These are phyloP conservation scores for Fomitopsis pulvina DNA, from an alignment of 768 basidiomycete species.

Conservation along the genomic window DNA sequence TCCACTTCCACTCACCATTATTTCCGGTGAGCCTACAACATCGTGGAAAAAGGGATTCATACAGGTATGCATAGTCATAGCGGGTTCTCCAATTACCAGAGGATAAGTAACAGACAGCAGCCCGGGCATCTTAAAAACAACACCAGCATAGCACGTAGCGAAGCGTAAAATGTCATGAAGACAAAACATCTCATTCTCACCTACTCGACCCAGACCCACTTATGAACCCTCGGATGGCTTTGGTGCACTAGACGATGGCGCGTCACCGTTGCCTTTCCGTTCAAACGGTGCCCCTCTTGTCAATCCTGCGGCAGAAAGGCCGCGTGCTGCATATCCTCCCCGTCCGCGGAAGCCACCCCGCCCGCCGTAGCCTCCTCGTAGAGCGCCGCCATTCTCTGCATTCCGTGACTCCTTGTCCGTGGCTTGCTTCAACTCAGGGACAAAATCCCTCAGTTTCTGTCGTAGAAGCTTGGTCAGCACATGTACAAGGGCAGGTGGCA, in stretches of 20 bases:
- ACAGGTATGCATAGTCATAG: no score
- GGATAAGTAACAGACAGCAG: slow-evolving; percentile 1
- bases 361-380: slow-evolving; percentile 29
- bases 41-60: no score
- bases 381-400: slow-evolving; percentile 15
- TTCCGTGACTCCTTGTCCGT: slow-evolving; percentile 41
- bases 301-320: slow-evolving; percentile 66
- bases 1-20: no score
- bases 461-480: neutral
- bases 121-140: neutral
- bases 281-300: slow-evolving; percentile 26
- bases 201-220: neutral
- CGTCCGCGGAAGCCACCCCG: slow-evolving; percentile 45
- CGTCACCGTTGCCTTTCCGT: slow-evolving; percentile 23
- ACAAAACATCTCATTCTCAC: neutral
- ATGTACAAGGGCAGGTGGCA: neutral
- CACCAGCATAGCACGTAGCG: neutral
- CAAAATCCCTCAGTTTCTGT: slow-evolving; percentile 64
- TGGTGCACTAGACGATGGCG: slow-evolving; percentile 11
- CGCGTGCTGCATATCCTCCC: slow-evolving; percentile 55
- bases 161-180: neutral
- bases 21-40: no score
- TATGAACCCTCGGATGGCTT: slow-evolving; percentile 11
- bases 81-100: slow-evolving; percentile 6
- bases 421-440: slow-evolving; percentile 67